These are phyloP conservation scores for Leccinum boreale DNA, from an alignment of 768 basidiomycete species.

Conservation along the genomic window DNA sequence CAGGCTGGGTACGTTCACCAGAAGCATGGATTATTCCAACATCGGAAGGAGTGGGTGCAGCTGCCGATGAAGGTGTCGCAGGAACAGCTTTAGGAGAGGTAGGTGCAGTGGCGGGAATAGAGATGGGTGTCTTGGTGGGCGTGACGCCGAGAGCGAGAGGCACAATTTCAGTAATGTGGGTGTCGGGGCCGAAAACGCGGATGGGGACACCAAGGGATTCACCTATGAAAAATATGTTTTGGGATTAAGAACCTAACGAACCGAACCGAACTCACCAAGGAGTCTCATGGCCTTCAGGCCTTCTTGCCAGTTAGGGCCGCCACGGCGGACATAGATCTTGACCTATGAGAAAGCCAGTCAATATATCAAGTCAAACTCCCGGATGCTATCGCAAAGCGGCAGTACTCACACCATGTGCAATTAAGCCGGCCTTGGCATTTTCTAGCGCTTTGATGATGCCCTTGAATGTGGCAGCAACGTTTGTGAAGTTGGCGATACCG, in stretches of 20 bases:
- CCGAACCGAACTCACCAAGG: slow-evolving; percentile 46
- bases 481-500: slow-evolving; percentile 99
- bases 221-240: slow-evolving; percentile 26
- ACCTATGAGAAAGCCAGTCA: slow-evolving; percentile 53
- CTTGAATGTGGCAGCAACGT: slow-evolving; percentile 99
- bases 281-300: slow-evolving; percentile 97
- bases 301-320: slow-evolving; percentile 99
- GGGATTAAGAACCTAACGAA: not conserved
- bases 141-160: slow-evolving; percentile 90
- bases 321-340: slow-evolving; percentile 95
- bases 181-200: slow-evolving; percentile 95
- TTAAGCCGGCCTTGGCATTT: slow-evolving; percentile 84
- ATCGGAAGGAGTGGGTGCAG: slow-evolving; percentile 38
- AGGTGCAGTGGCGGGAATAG: slow-evolving; percentile 48
- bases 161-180: slow-evolving; percentile 97
- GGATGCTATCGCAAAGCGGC: not conserved
- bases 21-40: slow-evolving; percentile 75
- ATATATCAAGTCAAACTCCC: not conserved
- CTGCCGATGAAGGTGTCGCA: slow-evolving; percentile 30
- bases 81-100: slow-evolving; percentile 34
- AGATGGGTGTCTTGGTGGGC: slow-evolving; percentile 31
- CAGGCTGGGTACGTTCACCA: slow-evolving; percentile 77
- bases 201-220: slow-evolving; percentile 98
- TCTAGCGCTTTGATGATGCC: slow-evolving; percentile 97
- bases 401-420: slow-evolving; percentile 38